phyloP scores from a whole-genome alignment of 1,284 basidiomycete species.

The Rhodotorula sp. region DNA sequence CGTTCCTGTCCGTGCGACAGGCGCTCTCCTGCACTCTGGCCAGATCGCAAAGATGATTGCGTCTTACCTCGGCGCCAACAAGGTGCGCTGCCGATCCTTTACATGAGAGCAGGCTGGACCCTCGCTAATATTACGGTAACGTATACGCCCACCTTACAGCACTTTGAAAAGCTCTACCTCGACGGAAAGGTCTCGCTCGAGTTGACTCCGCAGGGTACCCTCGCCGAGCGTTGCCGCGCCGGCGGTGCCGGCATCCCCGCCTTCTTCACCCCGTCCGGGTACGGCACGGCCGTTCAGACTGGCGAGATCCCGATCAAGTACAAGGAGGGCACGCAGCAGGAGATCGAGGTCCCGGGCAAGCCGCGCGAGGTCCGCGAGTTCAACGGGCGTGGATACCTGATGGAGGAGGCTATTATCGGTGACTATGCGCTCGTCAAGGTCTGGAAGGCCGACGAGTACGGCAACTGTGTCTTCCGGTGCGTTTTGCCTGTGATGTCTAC shows the following conservation, averaged over 20 bases:
- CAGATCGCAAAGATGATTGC: slow-evolving; percentile 79
- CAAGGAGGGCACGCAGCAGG: slow-evolving; percentile 55
- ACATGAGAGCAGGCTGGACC: too few relatives aligned
- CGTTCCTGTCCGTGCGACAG: slow-evolving; percentile 51
- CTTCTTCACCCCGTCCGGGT: slow-evolving; percentile 90
- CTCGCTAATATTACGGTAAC: background rate
- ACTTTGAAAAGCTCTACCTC: slow-evolving; percentile 64
- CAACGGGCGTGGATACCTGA: slow-evolving; percentile 75
- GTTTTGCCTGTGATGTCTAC: slow-evolving; percentile 72
- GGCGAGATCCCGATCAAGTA: slow-evolving; percentile 51
- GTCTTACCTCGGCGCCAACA: slow-evolving; percentile 46
- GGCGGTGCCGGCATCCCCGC: slow-evolving; percentile 93
- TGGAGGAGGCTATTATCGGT: slow-evolving; percentile 82
- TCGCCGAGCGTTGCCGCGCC: slow-evolving; percentile 85
- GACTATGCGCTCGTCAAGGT: slow-evolving; percentile 75
- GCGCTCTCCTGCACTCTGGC: slow-evolving; percentile 69
- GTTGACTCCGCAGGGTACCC: slow-evolving; percentile 83
- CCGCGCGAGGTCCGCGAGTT: slow-evolving; percentile 75
- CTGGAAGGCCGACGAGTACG: slow-evolving; percentile 86
- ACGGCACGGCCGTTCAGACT: slow-evolving; percentile 51
- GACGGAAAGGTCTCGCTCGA: slow-evolving; percentile 78
- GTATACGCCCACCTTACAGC: slow-evolving; percentile 32
- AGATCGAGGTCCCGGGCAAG: slow-evolving; percentile 47
- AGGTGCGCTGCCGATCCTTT: slow-evolving; percentile 18
- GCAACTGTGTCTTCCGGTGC: slow-evolving; percentile 52